Evolutionary conservation across 1,139 yeast species (phyloP).

Genomic region (Yamadazyma trypodendri): DNA sequence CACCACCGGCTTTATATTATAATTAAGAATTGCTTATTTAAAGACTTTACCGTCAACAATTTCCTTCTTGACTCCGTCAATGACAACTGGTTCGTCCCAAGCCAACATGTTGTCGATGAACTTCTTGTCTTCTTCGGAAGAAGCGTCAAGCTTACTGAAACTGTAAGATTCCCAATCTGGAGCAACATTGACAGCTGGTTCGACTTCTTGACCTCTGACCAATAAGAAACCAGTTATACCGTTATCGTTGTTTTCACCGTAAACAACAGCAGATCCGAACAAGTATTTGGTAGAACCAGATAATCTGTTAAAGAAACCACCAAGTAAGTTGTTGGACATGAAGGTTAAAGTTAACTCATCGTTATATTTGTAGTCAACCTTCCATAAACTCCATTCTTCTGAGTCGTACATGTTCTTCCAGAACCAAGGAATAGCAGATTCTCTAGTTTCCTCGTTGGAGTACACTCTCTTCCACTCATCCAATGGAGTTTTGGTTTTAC

Average conservation of each 20-base stretch:
- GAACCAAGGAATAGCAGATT: constrained; percentile 95
- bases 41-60: constrained; percentile 55
- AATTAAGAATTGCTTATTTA: constrained; percentile 26
- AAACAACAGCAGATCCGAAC: constrained; percentile 92
- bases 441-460: constrained; percentile 98
- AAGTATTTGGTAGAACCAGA: constrained; percentile 88
- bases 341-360: constrained; percentile 95
- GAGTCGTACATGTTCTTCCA: constrained; percentile 89
- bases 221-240: constrained; percentile 95
- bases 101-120: constrained; percentile 51
- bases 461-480: constrained; percentile 97
- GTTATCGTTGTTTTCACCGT: constrained; percentile 98
- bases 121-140: constrained; percentile 35
- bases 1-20: too few species aligned
- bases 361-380: constrained; percentile 95
- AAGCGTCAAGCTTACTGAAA: constrained; percentile 44
- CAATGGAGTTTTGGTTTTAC: constrained; percentile 66
- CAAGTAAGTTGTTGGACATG: constrained; percentile 97
- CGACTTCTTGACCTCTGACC: constrained; percentile 90
- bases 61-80: constrained; percentile 45
- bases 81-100: constrained; percentile 51
- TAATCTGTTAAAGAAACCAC: constrained; percentile 98
- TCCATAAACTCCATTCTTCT: constrained; percentile 93
- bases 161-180: constrained; percentile 91
- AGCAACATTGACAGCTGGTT: constrained; percentile 95